Conservation (phyloP, 2,329 filamentous ascomycete genomes). For the Zopfia rhizophila region DNA sequence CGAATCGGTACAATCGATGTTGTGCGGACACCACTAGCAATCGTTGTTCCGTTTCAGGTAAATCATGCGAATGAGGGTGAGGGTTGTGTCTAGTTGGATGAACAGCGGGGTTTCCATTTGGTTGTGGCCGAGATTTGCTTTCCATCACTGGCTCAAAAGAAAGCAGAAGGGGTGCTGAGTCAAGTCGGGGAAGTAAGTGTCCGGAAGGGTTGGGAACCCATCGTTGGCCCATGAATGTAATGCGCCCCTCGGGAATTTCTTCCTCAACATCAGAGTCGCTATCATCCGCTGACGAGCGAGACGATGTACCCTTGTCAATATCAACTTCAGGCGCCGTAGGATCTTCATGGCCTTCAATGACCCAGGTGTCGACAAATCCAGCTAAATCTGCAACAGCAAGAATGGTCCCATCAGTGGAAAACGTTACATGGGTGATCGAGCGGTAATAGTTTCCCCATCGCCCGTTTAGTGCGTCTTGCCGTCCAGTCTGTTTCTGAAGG, state of each 20-base stretch:
- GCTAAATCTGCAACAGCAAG: slow-evolving; percentile 83
- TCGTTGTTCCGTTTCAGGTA: slow-evolving; percentile 64
- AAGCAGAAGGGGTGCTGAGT: slow-evolving; percentile 57
- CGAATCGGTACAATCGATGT: slow-evolving; percentile 79
- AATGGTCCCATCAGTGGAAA: slow-evolving; percentile 82
- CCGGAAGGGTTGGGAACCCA: slow-evolving; percentile 82
- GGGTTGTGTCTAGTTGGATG: slow-evolving; percentile 63
- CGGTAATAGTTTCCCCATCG: slow-evolving; percentile 80
- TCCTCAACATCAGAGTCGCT: slow-evolving; percentile 58
- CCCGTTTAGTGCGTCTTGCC: slow-evolving; percentile 62
- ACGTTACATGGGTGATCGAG: slow-evolving; percentile 77
- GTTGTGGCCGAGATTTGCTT: slow-evolving; percentile 33
- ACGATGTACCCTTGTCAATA: slow-evolving; percentile 42
- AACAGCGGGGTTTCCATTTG: slow-evolving; percentile 60
- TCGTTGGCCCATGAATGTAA: slow-evolving; percentile 67
- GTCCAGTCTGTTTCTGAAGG: slow-evolving; percentile 38
- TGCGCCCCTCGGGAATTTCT: slow-evolving; percentile 59
- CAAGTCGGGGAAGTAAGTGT: slow-evolving; percentile 57
- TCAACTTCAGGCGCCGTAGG: slow-evolving; percentile 54
- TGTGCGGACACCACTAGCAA: slow-evolving; percentile 71
- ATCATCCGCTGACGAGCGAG: slow-evolving; percentile 34
- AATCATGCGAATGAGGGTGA: slow-evolving; percentile 65
- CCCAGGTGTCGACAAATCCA: slow-evolving; percentile 89
- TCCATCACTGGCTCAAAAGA: slow-evolving; percentile 55
- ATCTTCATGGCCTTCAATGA: slow-evolving; percentile 70